Percentiles rank a stretch among this genome's conserved stretches.
Conservation (phyloP, 805 yeast species). For the Kluyveromyces nonfermentans region DNA sequence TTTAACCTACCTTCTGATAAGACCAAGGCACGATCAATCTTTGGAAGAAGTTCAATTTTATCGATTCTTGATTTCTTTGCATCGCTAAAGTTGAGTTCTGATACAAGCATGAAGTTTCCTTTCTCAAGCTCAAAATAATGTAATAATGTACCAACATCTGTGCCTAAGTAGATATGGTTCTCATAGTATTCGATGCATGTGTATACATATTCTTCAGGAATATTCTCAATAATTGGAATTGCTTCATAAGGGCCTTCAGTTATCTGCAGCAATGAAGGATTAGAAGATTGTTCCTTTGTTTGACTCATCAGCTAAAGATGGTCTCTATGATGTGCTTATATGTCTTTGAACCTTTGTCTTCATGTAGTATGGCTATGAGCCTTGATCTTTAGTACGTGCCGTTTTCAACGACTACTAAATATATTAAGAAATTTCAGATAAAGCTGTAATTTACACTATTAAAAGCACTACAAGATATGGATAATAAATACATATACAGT, state of each 20-base stretch:
- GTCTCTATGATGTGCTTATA: too few species aligned
- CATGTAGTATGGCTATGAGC: too few species aligned
- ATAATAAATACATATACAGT: not conserved
- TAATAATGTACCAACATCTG: slow-evolving; percentile 23
- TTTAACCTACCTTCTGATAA: slow-evolving; percentile 11
- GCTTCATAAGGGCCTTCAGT: not conserved
- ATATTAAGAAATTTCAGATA: too few species aligned
- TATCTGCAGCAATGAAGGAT: not conserved
- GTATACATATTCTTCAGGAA: slow-evolving; percentile 19
- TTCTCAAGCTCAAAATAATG: slow-evolving; percentile 28
- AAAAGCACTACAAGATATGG: too few species aligned
- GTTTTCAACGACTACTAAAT: not conserved
- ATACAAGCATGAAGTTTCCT: slow-evolving; percentile 24
- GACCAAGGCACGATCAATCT: slow-evolving; percentile 25
- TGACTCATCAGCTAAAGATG: not conserved
- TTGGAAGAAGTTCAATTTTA: slow-evolving; percentile 20
- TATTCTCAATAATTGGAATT: slow-evolving; percentile 15
- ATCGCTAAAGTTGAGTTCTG: slow-evolving; percentile 20
- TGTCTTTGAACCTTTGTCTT: too few species aligned
- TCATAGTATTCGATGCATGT: slow-evolving; percentile 23
- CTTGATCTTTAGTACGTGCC: too few species aligned
- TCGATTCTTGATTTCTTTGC: slow-evolving; percentile 13
- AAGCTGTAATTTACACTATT: not conserved
- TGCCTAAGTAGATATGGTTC: slow-evolving; percentile 26
- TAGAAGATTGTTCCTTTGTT: not conserved